Evolutionary conservation across 441 rosid species (phyloP), one percentile per base, ranked within the genome.

Genomic region (Euphorbia schlechtendalii): DNA sequence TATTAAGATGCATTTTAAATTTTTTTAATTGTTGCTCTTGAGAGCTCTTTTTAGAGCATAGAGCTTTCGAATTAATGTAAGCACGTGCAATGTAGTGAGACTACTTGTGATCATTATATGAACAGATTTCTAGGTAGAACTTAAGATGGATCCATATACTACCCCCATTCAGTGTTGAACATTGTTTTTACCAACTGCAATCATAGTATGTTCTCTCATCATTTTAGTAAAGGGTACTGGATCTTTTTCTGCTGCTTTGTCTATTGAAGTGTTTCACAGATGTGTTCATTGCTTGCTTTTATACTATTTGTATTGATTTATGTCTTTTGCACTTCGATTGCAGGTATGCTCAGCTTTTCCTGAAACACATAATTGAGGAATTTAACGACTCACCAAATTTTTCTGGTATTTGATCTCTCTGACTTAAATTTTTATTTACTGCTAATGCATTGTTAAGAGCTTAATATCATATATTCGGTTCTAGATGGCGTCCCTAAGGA

Each of bases 401-500:
- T 78, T 72, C 81, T 74, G 99, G 99, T 95, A 73, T 77, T 71
- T 76, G 36, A 63, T 59, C 56, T n/a, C 58, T 43, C 69, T 69
- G 60, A 57, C 64, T 71, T 48, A 30, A 60, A 36, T 40, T 58
- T 69, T 40, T 34, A 27, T 59, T 11, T 22, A 58, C 21, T 18
- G 36, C 34, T 36, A 49, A 66, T 54, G 32, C 62, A 59, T 53
- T 55, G 54, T 65, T 61, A 52, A 60, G 28, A 40, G 69, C 53
- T 65, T 61, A 52, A 62, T 24, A 34, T 71, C 49, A 22, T 57
- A 20, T 74, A 46, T 81, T 46, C 78, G 64, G 69, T 48, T 83
- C 71, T 69, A 95, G 99, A 92, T 78, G 99, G 98, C 65, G 98
- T 95, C 66, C 99, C 98, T 14, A 95, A 91, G 78, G 99, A 95